Conservation (phyloP, 306 rosid species). For the Cicer yamashitae region DNA sequence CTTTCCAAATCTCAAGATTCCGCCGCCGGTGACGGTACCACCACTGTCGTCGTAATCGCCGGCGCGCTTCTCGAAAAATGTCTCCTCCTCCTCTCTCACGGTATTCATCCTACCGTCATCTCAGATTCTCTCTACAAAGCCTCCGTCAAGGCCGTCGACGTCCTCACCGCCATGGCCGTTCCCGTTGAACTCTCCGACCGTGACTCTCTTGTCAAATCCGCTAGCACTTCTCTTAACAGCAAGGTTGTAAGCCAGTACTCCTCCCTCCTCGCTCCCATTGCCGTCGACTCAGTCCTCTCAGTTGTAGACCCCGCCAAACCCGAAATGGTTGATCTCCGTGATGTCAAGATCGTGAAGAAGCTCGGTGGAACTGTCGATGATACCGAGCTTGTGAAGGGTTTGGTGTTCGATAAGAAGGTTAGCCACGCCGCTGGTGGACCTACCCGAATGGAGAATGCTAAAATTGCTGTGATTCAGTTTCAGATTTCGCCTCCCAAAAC, state of each 20-base stretch:
- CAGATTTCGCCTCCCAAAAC: conserved; percentile 97
- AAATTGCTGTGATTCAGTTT: conserved; percentile 94
- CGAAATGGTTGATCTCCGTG: conserved; percentile 83
- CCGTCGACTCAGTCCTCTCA: conserved; percentile 83
- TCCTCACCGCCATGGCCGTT: conserved; percentile 91
- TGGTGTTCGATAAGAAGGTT: conserved; percentile 89
- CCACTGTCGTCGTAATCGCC: conserved; percentile 92
- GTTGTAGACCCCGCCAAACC: conserved; percentile 74
- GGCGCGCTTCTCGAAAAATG: conserved; percentile 81
- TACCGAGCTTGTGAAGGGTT: conserved; percentile 76
- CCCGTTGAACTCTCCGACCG: conserved; percentile 91
- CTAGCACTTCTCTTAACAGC: conserved; percentile 89
- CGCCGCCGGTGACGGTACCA: conserved; percentile 95
- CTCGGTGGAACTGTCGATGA: conserved; percentile 95
- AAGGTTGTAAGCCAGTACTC: conserved; percentile 98
- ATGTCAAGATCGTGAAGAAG: conserved; percentile 90
- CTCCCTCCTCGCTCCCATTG: conserved; percentile 84
- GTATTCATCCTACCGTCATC: conserved; percentile 88
- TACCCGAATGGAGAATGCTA: conserved; percentile 86
- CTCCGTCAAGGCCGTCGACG: conserved; percentile 75
- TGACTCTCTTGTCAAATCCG: conserved; percentile 83
- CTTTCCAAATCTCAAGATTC: conserved; percentile 94
- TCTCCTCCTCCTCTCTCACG: conserved; percentile 73
- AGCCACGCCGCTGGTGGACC: conserved; percentile 99
- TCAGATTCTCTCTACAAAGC: conserved; percentile 88